A percentile compares a stretch with the other conserved stretches of the same genome.
These are phyloP conservation scores for Metschnikowia arizonensis DNA, from an alignment of 805 yeast species.

Conservation along the genomic window DNA sequence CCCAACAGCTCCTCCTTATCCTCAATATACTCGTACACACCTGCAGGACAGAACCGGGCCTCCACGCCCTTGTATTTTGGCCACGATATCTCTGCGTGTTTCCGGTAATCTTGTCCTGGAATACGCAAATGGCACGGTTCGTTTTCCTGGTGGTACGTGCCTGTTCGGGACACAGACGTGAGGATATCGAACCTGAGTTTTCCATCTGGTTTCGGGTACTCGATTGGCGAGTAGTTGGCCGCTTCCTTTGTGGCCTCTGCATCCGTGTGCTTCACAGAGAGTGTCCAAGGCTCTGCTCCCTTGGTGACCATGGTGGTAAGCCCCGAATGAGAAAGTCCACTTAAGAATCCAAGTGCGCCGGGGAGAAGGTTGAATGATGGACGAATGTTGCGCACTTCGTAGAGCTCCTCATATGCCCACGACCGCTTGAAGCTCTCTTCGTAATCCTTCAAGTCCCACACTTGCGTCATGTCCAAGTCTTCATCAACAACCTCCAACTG, in stretches of 20 bases:
- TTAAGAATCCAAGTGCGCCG: conserved; percentile 62
- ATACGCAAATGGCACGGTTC: conserved; percentile 82
- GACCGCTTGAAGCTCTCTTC: conserved; percentile 65
- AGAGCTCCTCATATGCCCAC: conserved; percentile 83
- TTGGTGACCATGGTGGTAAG: conserved; percentile 69
- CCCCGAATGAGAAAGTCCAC: conserved; percentile 85
- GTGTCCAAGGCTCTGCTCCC: conserved; percentile 88
- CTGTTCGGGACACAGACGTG: conserved; percentile 95
- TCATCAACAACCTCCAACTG: conserved; percentile 47
- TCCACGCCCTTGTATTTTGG: conserved; percentile 85
- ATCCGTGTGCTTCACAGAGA: conserved; percentile 66
- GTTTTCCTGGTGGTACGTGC: conserved; percentile 92
- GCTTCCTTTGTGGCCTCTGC: conserved; percentile 71
- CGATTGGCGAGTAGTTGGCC: conserved; percentile 59
- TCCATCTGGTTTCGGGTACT: conserved; percentile 96
- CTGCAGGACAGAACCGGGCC: conserved; percentile 94
- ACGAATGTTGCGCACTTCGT: conserved; percentile 82
- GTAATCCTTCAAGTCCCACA: conserved; percentile 53
- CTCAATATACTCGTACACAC: conserved; percentile 90
- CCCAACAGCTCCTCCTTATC: conserved; percentile 57
- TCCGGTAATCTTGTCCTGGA: conserved; percentile 54
- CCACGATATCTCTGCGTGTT: conserved; percentile 66
- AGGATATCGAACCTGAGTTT: conserved; percentile 83
- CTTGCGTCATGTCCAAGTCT: conserved; percentile 36
- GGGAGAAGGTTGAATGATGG: conserved; percentile 71